phyloP scores from a whole-genome alignment of 1,284 basidiomycete genomes.

The Trichosporon asahii region DNA sequence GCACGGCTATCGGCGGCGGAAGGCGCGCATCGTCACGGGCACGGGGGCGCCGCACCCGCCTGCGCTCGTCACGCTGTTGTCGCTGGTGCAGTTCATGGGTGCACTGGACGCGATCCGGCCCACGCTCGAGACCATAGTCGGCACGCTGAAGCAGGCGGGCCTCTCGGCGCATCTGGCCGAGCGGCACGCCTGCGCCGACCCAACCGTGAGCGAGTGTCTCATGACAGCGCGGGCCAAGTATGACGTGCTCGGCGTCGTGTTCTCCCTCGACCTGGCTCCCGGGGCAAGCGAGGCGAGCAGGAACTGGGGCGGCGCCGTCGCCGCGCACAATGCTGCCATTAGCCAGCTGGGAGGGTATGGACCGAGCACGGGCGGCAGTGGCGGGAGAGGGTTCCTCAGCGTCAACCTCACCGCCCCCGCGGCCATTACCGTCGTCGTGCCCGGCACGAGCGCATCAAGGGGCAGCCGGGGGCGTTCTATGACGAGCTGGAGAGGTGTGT shows the following conservation, averaged over 20 bases:
- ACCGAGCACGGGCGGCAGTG: conserved; percentile 18
- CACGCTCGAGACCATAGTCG: conserved; percentile 24
- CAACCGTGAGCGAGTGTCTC: conserved; percentile 12
- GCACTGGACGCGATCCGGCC: conserved; percentile 20
- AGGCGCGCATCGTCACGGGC: conserved; percentile 28
- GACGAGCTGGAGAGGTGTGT: conserved; percentile 36
- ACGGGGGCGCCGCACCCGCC: conserved; percentile 1
- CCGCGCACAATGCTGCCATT: background rate
- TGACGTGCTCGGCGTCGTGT: conserved; percentile 26
- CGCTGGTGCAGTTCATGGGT: conserved; percentile 30
- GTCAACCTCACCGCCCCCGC: conserved; percentile 27
- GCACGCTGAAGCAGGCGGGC: conserved; percentile 25
- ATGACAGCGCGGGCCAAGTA: conserved; percentile 22
- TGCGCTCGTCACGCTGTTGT: conserved; percentile 35
- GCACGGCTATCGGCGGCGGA: conserved; percentile 35
- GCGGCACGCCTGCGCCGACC: conserved; percentile 13
- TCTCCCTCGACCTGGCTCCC: conserved; percentile 27
- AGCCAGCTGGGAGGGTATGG: conserved; percentile 5
- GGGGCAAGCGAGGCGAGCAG: background rate
- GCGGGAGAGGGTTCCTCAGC: conserved; percentile 14
- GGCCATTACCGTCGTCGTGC: conserved; percentile 20
- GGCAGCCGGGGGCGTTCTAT: conserved; percentile 23
- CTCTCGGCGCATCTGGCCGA: conserved; percentile 19
- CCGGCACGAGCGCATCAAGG: conserved; percentile 22
- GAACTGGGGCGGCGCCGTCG: conserved; percentile 10